phyloP scores from a whole-genome alignment of 2,329 filamentous ascomycete species.

The Beauveria sp. region DNA sequence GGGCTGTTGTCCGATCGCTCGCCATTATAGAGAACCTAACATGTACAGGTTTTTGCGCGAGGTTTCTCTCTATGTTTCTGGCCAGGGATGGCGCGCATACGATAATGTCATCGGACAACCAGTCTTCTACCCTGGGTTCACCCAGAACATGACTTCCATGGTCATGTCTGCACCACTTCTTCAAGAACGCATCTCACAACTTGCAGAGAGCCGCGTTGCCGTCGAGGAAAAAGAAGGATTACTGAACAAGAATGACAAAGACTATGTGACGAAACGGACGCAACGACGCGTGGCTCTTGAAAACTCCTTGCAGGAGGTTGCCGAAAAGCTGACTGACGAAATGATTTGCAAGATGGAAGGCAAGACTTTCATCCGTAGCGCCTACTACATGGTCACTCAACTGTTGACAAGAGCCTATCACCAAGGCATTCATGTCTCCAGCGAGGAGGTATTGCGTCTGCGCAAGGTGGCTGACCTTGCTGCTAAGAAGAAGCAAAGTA shows the following conservation, averaged over 20 bases:
- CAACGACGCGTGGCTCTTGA: conserved; percentile 59
- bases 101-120: conserved; percentile 84
- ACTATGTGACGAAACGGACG: conserved; percentile 41
- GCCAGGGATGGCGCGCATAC: conserved; percentile 92
- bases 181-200: conserved; percentile 62
- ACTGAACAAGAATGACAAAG: conserved; percentile 47
- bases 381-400: conserved; percentile 85
- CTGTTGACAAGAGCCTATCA: conserved; percentile 89
- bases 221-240: conserved; percentile 72
- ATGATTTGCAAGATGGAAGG: conserved; percentile 99
- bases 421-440: conserved; percentile 93
- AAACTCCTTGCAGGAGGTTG: conserved; percentile 66
- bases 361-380: conserved; percentile 82
- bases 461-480: conserved; percentile 77
- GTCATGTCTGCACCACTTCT: conserved; percentile 72
- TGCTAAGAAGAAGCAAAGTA: conserved; percentile 81
- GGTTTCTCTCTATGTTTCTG: conserved; percentile 85
- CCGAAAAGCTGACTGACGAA: conserved; percentile 77
- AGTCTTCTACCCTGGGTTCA: conserved; percentile 87
- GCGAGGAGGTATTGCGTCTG: conserved; percentile 81
- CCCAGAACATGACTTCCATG: conserved; percentile 75
- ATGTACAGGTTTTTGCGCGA: conserved; percentile 74
- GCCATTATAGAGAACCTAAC: conserved; percentile 11
- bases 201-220: conserved; percentile 66
- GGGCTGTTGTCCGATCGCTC: no score